Evolutionary conservation across 805 yeast species (phyloP).

Genomic region (Suhomyces sp.): DNA sequence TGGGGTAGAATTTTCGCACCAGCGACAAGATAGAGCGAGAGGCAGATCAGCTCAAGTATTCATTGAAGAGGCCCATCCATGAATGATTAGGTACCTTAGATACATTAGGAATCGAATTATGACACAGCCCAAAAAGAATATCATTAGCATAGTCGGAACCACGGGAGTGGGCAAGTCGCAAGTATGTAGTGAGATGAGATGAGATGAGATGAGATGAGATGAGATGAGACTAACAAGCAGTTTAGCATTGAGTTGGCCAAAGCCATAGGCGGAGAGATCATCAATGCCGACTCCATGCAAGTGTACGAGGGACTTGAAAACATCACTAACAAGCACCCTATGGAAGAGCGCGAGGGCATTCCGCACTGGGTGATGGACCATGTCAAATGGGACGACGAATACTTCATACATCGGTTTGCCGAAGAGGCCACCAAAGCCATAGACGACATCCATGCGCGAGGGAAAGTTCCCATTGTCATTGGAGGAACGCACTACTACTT

Average conservation of each 20-base stretch:
- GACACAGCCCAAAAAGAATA: conserved; percentile 31
- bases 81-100: conserved; percentile 7
- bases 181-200: conserved; percentile 24
- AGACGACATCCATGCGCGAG: conserved; percentile 58
- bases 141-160: conserved; percentile 80
- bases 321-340: conserved; percentile 91
- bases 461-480: conserved; percentile 80
- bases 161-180: conserved; percentile 97
- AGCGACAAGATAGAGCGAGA: neutral
- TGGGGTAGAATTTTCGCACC: neutral
- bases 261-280: conserved; percentile 77
- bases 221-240: conserved; percentile 20
- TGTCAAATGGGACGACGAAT: conserved; percentile 75
- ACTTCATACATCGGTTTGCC: conserved; percentile 75
- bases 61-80: neutral
- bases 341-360: conserved; percentile 67
- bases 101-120: conserved; percentile 23
- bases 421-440: conserved; percentile 65
- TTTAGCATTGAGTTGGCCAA: conserved; percentile 76
- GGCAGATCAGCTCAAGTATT: neutral
- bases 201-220: too few species aligned
- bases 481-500: conserved; percentile 97
- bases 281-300: conserved; percentile 98
- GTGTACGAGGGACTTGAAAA: conserved; percentile 70
- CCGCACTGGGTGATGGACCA: conserved; percentile 89